Conservation (phyloP, 228 moss, liverwort and hornwort genomes). For the Sphagnum fallax region DNA sequence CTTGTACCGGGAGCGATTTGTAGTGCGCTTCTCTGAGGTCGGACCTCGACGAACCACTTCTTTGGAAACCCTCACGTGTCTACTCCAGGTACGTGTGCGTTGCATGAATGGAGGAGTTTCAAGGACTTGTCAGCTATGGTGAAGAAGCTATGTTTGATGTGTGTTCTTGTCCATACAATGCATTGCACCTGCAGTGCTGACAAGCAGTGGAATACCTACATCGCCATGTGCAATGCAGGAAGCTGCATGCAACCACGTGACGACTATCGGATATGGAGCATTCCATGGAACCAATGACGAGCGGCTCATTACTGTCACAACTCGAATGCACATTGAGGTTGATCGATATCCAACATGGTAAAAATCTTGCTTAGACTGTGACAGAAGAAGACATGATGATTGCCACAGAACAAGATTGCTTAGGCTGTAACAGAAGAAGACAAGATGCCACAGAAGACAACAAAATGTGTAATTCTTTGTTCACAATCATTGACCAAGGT, state of each 20-base stretch:
- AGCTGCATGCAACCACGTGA: constrained; percentile 92
- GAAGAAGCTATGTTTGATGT: too few relatives aligned
- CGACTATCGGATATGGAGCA: constrained; percentile 64
- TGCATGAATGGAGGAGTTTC: too few relatives aligned
- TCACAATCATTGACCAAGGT: too few relatives aligned
- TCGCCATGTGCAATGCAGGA: constrained; percentile 32
- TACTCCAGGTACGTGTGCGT: constrained; percentile 53
- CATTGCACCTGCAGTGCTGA: too few relatives aligned
- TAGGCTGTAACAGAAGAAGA: too few relatives aligned
- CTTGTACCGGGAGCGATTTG: constrained; percentile 85
- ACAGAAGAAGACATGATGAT: too few relatives aligned
- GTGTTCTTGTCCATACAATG: too few relatives aligned
- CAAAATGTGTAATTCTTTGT: too few relatives aligned
- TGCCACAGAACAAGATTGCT: too few relatives aligned
- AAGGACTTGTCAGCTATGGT: too few relatives aligned
- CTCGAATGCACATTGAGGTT: constrained; percentile 97
- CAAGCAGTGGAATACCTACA: too few relatives aligned
- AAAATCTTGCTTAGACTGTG: background rate
- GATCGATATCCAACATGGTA: constrained; percentile 91
- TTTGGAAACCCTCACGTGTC: constrained; percentile 63
- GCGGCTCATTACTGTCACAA: constrained; percentile 70
- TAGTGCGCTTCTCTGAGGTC: constrained; percentile 90
- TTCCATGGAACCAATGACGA: constrained; percentile 57
- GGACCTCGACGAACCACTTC: constrained; percentile 65
- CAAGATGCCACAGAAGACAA: too few relatives aligned